phyloP scores from a whole-genome alignment of 768 basidiomycete genomes.

The Leccinum fibrillosum region DNA sequence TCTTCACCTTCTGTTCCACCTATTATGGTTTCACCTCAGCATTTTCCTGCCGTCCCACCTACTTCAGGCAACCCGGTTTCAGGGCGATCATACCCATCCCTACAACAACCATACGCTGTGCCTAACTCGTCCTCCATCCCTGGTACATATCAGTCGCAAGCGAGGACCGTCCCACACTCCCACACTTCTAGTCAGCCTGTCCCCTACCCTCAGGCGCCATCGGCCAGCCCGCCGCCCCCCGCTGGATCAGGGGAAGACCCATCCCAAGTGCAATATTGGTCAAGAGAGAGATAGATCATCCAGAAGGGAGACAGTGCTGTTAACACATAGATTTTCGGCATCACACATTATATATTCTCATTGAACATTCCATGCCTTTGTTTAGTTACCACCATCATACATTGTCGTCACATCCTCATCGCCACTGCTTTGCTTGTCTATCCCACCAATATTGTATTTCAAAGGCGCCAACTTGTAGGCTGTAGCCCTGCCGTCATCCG shows the following conservation, averaged over 20 bases:
- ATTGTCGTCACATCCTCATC: constrained; percentile 9
- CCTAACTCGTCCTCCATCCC: constrained; percentile 15
- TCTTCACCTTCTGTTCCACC: constrained; percentile 33
- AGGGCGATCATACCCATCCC: constrained; percentile 26
- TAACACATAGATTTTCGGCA: constrained; percentile 15
- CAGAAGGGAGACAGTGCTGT: constrained; percentile 8
- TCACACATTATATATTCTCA: constrained; percentile 9
- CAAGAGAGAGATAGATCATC: constrained; percentile 17
- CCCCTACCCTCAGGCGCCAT: constrained; percentile 24
- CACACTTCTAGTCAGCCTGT: constrained; percentile 23
- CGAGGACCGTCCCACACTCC: constrained; percentile 16
- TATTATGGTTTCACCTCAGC: constrained; percentile 26
- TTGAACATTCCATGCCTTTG: constrained; percentile 1
- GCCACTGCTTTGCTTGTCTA: constrained; percentile 7
- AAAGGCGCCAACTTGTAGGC: constrained; percentile 5
- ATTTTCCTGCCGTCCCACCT: constrained; percentile 26
- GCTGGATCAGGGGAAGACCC: constrained; percentile 24
- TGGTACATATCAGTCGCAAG: constrained; percentile 25
- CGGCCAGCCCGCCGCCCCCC: constrained; percentile 25
- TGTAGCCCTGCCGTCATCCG: constrained; percentile 14
- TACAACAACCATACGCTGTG: constrained; percentile 24
- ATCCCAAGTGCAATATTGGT: constrained; percentile 29
- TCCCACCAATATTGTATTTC: constrained; percentile 17
- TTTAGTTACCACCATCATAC: constrained; percentile 8
- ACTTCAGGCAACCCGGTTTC: constrained; percentile 21